Percentiles rank a stretch among this genome's conserved stretches.
Evolutionary conservation across 768 basidiomycete species (phyloP).

Genomic region (Mycena latifolia): DNA sequence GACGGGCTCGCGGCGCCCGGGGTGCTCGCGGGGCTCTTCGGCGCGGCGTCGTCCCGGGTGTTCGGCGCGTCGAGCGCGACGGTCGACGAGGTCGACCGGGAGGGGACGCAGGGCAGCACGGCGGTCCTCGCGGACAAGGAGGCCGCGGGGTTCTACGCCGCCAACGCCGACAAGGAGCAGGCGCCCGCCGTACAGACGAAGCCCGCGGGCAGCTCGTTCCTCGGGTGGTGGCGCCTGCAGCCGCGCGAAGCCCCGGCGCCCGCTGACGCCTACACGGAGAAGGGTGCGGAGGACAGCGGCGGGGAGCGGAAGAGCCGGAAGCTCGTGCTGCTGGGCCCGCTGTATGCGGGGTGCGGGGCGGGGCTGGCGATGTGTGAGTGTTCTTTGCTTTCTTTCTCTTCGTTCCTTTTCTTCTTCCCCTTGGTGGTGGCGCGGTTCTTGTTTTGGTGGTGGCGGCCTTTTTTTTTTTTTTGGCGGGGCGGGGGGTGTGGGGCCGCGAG

Average conservation of each 20-base stretch:
- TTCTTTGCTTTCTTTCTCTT: no score
- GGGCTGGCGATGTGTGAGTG: slow-evolving; percentile 72
- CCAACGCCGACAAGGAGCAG: slow-evolving; percentile 6
- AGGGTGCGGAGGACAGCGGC: slow-evolving; percentile 51
- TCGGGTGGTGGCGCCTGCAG: slow-evolving; percentile 62
- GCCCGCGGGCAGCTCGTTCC: no score
- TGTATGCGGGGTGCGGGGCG: slow-evolving; percentile 78
- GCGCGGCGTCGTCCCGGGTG: no score
- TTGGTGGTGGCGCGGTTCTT: neutral
- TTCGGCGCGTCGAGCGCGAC: no score
- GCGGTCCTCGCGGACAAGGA: slow-evolving; percentile 13
- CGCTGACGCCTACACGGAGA: slow-evolving; percentile 37
- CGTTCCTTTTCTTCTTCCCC: slow-evolving; percentile 6
- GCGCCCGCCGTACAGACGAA: no score
- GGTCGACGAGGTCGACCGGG: neutral
- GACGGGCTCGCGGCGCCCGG: slow-evolving; percentile 35
- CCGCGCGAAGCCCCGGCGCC: slow-evolving; percentile 40
- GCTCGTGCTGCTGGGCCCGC: slow-evolving; percentile 71
- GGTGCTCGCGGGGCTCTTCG: slow-evolving; percentile 18
- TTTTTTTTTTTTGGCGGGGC: no score
- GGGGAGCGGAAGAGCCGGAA: slow-evolving; percentile 54
- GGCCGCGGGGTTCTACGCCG: no score
- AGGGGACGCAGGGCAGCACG: slow-evolving; percentile 1
- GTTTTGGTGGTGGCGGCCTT: no score
- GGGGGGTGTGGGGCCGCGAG: no score